Evolutionary conservation across 1,139 yeast genomes (phyloP), one percentile per base, ranked within the genome.

Genomic region (Groenewaldozyma sp.): DNA sequence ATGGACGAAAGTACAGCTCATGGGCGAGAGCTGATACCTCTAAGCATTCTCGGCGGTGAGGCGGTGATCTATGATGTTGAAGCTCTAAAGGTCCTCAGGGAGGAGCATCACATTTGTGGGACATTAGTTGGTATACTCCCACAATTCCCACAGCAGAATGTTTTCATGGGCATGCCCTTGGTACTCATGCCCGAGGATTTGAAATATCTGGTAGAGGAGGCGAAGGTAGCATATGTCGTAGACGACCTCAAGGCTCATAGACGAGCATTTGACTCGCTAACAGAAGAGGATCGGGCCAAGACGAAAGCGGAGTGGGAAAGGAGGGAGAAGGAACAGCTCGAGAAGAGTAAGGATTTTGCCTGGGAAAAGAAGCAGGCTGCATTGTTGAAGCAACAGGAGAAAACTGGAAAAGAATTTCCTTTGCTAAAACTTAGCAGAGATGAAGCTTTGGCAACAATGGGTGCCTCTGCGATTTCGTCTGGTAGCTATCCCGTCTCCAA

Each of bases 71-170:
- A 71, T 52, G 70, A 71, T 41, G 52, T 80, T 2, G 70, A 69
- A 1, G 73, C 70, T 39, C 67, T 82, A 39, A 68, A 69, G 48
- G 45, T 45, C 13, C 64, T 87, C 24, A 66, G 97, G 19, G 67
- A 62, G 36, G 44, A 63, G 18, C 61, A 68, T 34, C 70, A 73
- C 31, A 70, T 91, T 1, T 68, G 78, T 31, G 98, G 98, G 0
- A 75, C 81, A 1, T 65, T 91, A 16, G 65, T 75, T 1, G 98
- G 98, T 0, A 81, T 95, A 0, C 62, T 91, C 28, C 83, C 95
- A 0, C 71, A 76, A 36, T 87, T 88, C 17, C 94, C 97, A 2
- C 98, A 91, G 58, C 98, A 91, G 53, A 88, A 86, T 54, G 68
- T 80, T 31, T 82, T 88, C 54, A 67, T 84, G 39, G 94, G 95